Base-by-base conservation (phyloP, 1,284 basidiomycete species). In the Ceratobasidium sp. region DNA sequence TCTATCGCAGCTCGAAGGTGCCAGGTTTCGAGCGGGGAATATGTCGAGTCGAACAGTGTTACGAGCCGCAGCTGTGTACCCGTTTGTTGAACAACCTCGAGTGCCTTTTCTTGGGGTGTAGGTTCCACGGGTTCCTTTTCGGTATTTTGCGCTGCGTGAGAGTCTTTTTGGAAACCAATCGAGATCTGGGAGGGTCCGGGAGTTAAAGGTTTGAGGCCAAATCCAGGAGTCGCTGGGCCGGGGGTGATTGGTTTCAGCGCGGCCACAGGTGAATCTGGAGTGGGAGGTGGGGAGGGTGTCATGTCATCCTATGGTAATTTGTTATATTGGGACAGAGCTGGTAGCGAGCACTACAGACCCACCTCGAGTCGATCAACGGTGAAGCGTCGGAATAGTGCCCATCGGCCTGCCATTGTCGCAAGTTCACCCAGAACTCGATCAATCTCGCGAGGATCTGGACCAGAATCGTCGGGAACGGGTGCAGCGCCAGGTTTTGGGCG, bases 21-120 rank as follows among this genome's bases (percentile, higher is more conserved):
- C 95, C 95, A 98, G 2, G 89, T 80, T 77, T 99, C 96, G 70
- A 99, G 82, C 0, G 96, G 94, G 42, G 89, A 98, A 75, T 91
- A 94, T 17, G 84, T 85, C 6, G 79, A 79, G 34, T 96, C 82
- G 54, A 96, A 80, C 68, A 65, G 32, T 10, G 50, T 54, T 10
- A 38, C 34, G 13, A 65, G 49, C 32, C 62, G 47, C 17, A 40
- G 27, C 10, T 65, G 50, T 5, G 50, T 29, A 13, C 62, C 62
- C 4, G 62, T 65, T 52, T 65, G 31, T 20, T 22, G 35, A 10
- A 65, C 50, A 1, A 65, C 34, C 6, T 47, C 50, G 17, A 65
- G 50, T 10, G 62, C 62, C 6, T 49, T 47, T 31, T 52, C 34
- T 34, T 65, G 62, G 7, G 45, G 45, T 15, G 57, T 67, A 25